phyloP scores from a whole-genome alignment of 2,329 filamentous ascomycete species.

The Talaromyces albobiverticillius region DNA sequence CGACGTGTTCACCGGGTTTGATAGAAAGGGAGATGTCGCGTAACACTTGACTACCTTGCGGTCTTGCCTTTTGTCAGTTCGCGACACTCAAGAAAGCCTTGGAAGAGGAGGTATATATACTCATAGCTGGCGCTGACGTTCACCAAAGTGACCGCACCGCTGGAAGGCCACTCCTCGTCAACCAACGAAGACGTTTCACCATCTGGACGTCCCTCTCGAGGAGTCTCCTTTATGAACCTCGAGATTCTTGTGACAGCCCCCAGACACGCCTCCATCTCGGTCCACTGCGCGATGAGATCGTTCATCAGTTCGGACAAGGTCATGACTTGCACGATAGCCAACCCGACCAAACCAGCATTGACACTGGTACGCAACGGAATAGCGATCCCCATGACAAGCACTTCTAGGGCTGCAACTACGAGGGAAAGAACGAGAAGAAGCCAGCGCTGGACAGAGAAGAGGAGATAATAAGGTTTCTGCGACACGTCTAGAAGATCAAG shows the following conservation, averaged over 20 bases:
- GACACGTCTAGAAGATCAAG: constrained; percentile 50
- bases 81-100: no score
- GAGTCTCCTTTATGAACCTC: no score
- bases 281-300: constrained; percentile 52
- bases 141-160: no score
- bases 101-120: no score
- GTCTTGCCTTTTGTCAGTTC: no score
- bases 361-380: constrained; percentile 43
- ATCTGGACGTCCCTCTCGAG: no score
- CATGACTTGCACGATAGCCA: constrained; percentile 55
- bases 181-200: no score
- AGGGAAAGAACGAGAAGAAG: constrained; percentile 51
- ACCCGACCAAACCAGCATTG: constrained; percentile 48
- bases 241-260: no score
- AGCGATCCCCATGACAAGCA: constrained; percentile 48
- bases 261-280: constrained; percentile 55
- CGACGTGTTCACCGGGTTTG: constrained; percentile 37
- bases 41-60: neutral
- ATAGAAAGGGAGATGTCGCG: constrained; percentile 42
- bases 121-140: no score
- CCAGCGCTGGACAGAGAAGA: constrained; percentile 58
- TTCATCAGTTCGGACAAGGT: constrained; percentile 52
- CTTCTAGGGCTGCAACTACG: constrained; percentile 48
- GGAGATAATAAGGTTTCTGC: constrained; percentile 56
- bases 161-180: no score